Evolutionary conservation across 1,284 basidiomycete genomes (phyloP), one percentile per base, ranked within the genome.

Genomic region (Apiotrichum akiyoshidainum): DNA sequence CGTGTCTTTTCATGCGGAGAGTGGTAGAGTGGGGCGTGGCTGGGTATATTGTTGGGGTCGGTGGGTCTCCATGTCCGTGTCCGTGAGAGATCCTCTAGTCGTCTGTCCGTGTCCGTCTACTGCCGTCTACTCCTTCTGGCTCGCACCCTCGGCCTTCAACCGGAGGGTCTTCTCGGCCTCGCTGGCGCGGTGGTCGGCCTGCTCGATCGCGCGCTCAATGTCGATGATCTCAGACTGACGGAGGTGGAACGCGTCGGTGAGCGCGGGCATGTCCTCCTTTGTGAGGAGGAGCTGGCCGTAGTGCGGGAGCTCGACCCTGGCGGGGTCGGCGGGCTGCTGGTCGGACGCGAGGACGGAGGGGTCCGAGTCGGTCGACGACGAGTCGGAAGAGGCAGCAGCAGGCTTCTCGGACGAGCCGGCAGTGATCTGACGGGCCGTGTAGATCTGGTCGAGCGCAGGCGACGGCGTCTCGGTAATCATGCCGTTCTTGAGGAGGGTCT

Each of bases 121-220:
- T 12, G 19, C 33, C 49, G 46, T 58, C 13, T 35, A 37, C 49
- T 51, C 40, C 1, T 16, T 39, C 40, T 52, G 37, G 37, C 40
- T 46, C 44, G 46, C 50, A 31, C 58, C 58, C 58, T 59, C 58
- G 22, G 50, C 58, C 54, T 59, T 35, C 17, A 59, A 42, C 26
- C 31, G 52, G 35, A 63, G 58, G 35, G 55, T 58, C 41, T 63
- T 55, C 34, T 58, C 61, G 13, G 55, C 60, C 34, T 60, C 54
- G 42, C 46, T 59, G 45, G 74, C 61, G 35, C 78, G 63, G 52
- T 67, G 53, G 56, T 76, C 73, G 10, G 74, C 74, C 68, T 81
- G 80, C 55, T 75, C 74, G 1, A 79, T 72, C 5, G 80, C 80
- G 31, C 80, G 63, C 31, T 67, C 73, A 16, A 80, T 58, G 63